A percentile compares a stretch with the other conserved stretches of the same genome.
Evolutionary conservation across 2,329 filamentous ascomycete species (phyloP).

Genomic region (Venturiaceae sp.): DNA sequence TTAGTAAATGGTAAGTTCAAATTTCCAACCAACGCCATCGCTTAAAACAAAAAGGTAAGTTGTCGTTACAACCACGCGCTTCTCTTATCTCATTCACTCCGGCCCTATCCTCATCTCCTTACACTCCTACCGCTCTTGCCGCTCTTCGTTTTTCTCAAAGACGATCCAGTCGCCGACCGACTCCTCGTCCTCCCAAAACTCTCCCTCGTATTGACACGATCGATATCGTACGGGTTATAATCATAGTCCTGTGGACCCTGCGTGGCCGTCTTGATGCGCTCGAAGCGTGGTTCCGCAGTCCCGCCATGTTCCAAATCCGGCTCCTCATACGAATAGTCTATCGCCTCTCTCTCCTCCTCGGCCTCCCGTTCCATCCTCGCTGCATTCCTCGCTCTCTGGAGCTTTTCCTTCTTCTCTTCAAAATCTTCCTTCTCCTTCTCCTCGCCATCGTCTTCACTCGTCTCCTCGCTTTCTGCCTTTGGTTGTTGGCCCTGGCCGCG

Average conservation of each 20-base stretch:
- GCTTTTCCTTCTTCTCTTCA: constrained; percentile 10
- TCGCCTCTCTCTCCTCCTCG: constrained; percentile 12
- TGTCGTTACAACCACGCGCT: no score
- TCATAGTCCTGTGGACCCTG: constrained; percentile 19
- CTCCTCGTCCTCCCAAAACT: constrained; percentile 22
- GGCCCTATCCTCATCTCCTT: not conserved
- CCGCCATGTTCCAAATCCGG: constrained; percentile 8
- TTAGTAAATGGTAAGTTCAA: no score
- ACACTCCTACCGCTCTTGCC: not conserved
- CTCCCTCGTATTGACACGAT: constrained; percentile 37
- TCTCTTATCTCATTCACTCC: no score
- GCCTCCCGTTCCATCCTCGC: not conserved
- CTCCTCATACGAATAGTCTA: constrained; percentile 2
- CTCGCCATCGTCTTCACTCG: constrained; percentile 12
- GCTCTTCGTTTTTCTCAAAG: not conserved
- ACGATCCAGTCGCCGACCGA: not conserved
- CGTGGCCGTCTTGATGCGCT: constrained; percentile 26
- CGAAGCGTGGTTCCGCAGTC: constrained; percentile 22
- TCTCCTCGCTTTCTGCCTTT: constrained; percentile 16
- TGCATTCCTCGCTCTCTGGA: not conserved
- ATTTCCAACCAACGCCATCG: no score
- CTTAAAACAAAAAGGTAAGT: no score
- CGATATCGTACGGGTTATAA: constrained; percentile 37
- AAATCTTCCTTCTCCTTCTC: constrained; percentile 14
- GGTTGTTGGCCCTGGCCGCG: constrained; percentile 21